These are phyloP conservation scores for Dactylorhiza incarnata DNA, from an alignment of 106 monocot genomes.

Conservation along the genomic window DNA sequence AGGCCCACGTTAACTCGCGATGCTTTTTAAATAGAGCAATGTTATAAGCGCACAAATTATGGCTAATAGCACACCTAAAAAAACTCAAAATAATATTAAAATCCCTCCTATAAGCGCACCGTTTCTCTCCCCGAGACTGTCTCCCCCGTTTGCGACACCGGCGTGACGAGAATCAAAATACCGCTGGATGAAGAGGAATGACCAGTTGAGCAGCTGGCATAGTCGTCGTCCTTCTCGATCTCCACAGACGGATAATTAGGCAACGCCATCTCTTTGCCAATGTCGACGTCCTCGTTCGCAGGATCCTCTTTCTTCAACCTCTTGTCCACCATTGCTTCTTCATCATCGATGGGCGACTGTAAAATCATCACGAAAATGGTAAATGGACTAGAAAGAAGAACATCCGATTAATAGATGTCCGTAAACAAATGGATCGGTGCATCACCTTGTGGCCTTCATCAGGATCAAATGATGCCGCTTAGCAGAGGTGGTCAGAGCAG, in stretches of 20 bases:
- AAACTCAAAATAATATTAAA: too few relatives aligned
- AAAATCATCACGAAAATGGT: neutral
- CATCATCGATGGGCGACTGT: constrained; percentile 10
- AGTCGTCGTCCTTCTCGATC: constrained; percentile 60
- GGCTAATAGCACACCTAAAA: too few relatives aligned
- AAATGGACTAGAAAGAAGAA: neutral
- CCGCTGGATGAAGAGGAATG: constrained; percentile 62
- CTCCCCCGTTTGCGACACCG: too few relatives aligned
- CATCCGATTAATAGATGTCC: too few relatives aligned
- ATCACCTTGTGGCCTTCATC: constrained; percentile 21
- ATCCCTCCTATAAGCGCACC: too few relatives aligned
- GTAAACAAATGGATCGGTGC: neutral
- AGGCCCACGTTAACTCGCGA: too few relatives aligned
- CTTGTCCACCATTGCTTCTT: constrained; percentile 7
- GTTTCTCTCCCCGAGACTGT: too few relatives aligned
- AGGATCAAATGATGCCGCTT: too few relatives aligned
- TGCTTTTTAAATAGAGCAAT: too few relatives aligned
- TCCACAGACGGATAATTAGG: constrained; percentile 60
- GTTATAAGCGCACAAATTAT: too few relatives aligned
- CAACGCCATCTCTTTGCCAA: constrained; percentile 76
- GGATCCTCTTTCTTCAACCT: constrained; percentile 35
- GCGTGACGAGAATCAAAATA: neutral
- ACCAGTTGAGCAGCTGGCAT: constrained; percentile 40
- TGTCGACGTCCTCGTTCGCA: constrained; percentile 79
- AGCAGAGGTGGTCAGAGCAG: neutral